phyloP scores from a whole-genome alignment of 1,284 basidiomycete genomes.

The Fistulinella cinereoalba region DNA sequence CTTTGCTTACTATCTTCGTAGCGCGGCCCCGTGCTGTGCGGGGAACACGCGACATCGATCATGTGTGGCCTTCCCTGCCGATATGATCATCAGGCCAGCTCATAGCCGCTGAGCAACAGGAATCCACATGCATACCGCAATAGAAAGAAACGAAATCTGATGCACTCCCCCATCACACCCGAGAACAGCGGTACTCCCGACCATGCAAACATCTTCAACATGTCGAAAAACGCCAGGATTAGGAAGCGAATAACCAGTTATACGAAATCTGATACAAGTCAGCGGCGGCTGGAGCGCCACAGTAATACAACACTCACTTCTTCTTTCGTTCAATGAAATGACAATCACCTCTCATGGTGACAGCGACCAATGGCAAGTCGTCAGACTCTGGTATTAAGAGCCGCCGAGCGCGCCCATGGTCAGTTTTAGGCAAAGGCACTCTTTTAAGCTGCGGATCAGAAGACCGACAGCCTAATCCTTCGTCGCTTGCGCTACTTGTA shows the following conservation, averaged over 20 bases:
- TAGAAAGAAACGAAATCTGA: conserved; percentile 43
- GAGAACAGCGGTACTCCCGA: conserved; percentile 42
- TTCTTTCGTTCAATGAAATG: conserved; percentile 45
- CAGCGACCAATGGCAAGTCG: conserved; percentile 40
- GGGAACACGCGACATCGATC: conserved; percentile 28
- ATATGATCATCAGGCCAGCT: conserved; percentile 15
- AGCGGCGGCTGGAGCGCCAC: conserved; percentile 13
- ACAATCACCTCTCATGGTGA: conserved; percentile 51
- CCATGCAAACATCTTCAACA: conserved; percentile 43
- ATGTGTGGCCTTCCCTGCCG: conserved; percentile 29
- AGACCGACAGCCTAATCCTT: conserved; percentile 9
- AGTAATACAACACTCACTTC: conserved; percentile 25
- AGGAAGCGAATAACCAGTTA: conserved; percentile 44
- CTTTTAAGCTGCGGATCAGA: conserved; percentile 25
- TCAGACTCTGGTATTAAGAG: conserved; percentile 39
- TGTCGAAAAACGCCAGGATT: conserved; percentile 36
- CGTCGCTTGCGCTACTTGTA: conserved; percentile 11
- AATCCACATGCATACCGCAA: conserved; percentile 32
- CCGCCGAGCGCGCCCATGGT: conserved; percentile 41
- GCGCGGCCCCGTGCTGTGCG: conserved; percentile 30
- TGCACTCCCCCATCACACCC: conserved; percentile 40
- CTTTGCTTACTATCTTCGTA: conserved; percentile 23
- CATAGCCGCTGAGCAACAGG: conserved; percentile 19
- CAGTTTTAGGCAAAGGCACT: conserved; percentile 40
- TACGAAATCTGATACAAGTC: conserved; percentile 33